Evolutionary conservation across 2,329 filamentous ascomycete species (phyloP), one percentile per base, ranked within the genome.

Genomic region (Ciborinia camelliae): DNA sequence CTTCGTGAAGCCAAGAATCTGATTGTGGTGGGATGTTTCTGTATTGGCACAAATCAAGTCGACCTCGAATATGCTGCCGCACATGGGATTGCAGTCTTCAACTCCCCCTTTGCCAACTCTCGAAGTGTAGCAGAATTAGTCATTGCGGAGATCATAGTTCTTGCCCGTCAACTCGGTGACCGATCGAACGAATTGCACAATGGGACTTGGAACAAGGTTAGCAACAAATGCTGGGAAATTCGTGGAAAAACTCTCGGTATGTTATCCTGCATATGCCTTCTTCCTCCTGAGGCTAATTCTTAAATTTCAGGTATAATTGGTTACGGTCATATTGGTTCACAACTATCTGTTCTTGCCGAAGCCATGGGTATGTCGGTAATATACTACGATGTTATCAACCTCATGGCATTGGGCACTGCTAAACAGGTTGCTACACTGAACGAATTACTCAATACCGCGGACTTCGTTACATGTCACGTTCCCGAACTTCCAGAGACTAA

Each of bases 321-420:
- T 37, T 99, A 99, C 75, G 95, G 95, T 68, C 95, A 99, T 76
- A 98, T 99, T 75, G 95, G 95, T 68, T 93, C 92, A 60, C 95
- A 99, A 78, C 81, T 99, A 69, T 98, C 93, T 0, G 95, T 99
- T 50, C 82, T 99, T 68, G 93, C 95, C 35, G 95, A 99, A 79
- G 88, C 94, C 30, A 97, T 99, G 92, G 95, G 95, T 58, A 97
- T 99, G 94, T 88, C 84, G 20, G 95, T 99, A 73, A 93, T 98
- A 73, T 99, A 97, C 82, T 98, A 96, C 78, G 95, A 99, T 77
- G 88, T 97, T 8, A 79, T 97, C 68, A 96, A 93, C 71, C 83
- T 98, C 71, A 99, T 99, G 95, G 90, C 90, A 52, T 81, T 99
- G 76, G 95, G 95, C 64, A 96, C 90, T 14, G 87, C 94, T 39